Percentiles rank a stretch among this genome's conserved stretches.
phyloP scores from a whole-genome alignment of 2,329 filamentous ascomycete species.

The Fusarium sp. region DNA sequence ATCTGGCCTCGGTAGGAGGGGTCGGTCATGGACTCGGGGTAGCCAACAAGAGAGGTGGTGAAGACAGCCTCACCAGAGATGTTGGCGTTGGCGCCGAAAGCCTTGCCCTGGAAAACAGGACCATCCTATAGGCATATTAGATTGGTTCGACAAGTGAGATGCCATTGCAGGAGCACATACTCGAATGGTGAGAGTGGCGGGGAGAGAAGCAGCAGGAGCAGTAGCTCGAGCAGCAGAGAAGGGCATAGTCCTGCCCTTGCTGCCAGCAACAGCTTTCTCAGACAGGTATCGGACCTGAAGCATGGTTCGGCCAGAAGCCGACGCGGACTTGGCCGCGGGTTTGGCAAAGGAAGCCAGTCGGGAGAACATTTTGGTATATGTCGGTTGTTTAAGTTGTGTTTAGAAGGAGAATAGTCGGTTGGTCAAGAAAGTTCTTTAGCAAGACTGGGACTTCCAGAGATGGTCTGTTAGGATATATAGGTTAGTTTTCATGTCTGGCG shows the following conservation, averaged over 20 bases:
- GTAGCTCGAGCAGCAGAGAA: constrained; percentile 66
- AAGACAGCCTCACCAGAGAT: constrained; percentile 98
- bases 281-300: constrained; percentile 52
- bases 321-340: constrained; percentile 59
- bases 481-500: constrained; percentile 26
- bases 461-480: constrained; percentile 48
- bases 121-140: constrained; percentile 72
- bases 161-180: constrained; percentile 57
- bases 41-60: constrained; percentile 96
- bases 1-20: constrained; percentile 94
- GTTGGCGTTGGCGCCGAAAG: constrained; percentile 95
- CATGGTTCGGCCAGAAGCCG: constrained; percentile 52
- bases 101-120: constrained; percentile 94
- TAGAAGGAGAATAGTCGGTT: constrained; percentile 17
- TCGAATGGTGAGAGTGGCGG: constrained; percentile 92
- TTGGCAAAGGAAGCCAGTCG: constrained; percentile 65
- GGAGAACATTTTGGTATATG: constrained; percentile 63
- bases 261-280: constrained; percentile 64
- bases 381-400: constrained; percentile 15
- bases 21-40: constrained; percentile 93
- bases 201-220: constrained; percentile 65
- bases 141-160: neutral
- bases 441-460: constrained; percentile 54
- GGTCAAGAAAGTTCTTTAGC: constrained; percentile 36
- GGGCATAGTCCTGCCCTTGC: constrained; percentile 75